Base-by-base conservation (phyloP, 441 rosid species). In the Pelargonium cotyledonis region DNA sequence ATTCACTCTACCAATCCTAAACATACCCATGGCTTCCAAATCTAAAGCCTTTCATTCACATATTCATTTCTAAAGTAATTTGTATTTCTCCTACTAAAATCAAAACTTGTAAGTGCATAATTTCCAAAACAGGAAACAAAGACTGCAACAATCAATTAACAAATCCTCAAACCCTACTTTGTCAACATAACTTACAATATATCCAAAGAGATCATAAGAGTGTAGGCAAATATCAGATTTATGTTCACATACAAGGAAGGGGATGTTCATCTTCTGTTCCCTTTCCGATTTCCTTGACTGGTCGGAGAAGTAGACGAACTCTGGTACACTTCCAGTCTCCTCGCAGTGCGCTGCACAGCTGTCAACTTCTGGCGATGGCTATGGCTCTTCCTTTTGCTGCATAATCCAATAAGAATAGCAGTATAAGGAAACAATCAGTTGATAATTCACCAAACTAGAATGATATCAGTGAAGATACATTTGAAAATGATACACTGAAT, bases 361-460 rank as follows among this genome's bases (percentile, higher is more conserved):
- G 88, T 95, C 35, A 89, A 81, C 79, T 81, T 88, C 76, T 94
- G 89, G 73, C 81, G 89, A 70, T 81, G 95, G 61, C 71, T 73
- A 47, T 81, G 77, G 73, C 84, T 79, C 83, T 78, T 87, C 71
- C 89, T 83, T 79, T 83, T 88, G 83, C 97, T 89, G 83, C 78
- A 76, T n/a, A 7, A 10, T 44, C 60, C 26, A 75, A 55, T 19
- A 7, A 19, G 5, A 72, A 65, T 9, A 49, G 7, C 6, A 57
- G 55, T 18, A 10, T 1, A 19, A 51, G 70, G 21, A 31, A 4
- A 65, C 21, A 57, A 64, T 21, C 19, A 40, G 40, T 1, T 58
- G 21, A 43, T 65, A 16, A 2, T 46, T 62, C 61, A 10, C n/a
- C 12, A 10, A 62, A 51, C 49, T 29, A 6, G 6, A 31, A 63